Evolutionary conservation across 257 asterid genomes (phyloP).

Genomic region (Gentiana macrophylla): DNA sequence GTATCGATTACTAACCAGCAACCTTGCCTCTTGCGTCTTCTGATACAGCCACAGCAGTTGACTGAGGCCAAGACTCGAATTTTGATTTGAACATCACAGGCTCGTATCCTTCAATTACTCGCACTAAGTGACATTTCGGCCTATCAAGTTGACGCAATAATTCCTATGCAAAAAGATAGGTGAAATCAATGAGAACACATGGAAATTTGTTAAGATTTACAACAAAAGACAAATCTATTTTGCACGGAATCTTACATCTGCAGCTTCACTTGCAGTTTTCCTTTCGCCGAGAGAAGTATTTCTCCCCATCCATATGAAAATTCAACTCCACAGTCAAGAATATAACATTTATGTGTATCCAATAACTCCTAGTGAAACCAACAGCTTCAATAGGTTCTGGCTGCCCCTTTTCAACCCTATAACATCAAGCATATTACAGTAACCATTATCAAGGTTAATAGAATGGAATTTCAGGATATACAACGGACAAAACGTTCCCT

Average conservation of each 20-base stretch:
- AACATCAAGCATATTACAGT: conserved; percentile 7
- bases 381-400: conserved; percentile 56
- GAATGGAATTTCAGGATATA: neutral
- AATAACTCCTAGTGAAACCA: conserved; percentile 66
- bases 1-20: conserved; percentile 65
- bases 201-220: conserved; percentile 7
- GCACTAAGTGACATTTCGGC: conserved; percentile 50
- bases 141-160: conserved; percentile 50
- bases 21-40: conserved; percentile 99
- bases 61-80: conserved; percentile 85
- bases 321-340: conserved; percentile 83
- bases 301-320: conserved; percentile 97
- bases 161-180: conserved; percentile 37
- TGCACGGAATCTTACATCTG: conserved; percentile 58
- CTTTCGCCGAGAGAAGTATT: conserved; percentile 79
- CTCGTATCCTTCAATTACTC: conserved; percentile 97
- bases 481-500: neutral
- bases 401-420: conserved; percentile 68
- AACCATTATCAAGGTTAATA: neutral
- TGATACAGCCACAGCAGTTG: conserved; percentile 54
- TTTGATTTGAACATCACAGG: conserved; percentile 71
- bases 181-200: conserved; percentile 11
- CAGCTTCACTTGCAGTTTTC: conserved; percentile 76
- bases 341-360: conserved; percentile 76
- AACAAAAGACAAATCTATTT: conserved; percentile 11